Evolutionary conservation across 23 red algal species (phyloP).

Genomic region (Cyanidioschyzon merolae): DNA sequence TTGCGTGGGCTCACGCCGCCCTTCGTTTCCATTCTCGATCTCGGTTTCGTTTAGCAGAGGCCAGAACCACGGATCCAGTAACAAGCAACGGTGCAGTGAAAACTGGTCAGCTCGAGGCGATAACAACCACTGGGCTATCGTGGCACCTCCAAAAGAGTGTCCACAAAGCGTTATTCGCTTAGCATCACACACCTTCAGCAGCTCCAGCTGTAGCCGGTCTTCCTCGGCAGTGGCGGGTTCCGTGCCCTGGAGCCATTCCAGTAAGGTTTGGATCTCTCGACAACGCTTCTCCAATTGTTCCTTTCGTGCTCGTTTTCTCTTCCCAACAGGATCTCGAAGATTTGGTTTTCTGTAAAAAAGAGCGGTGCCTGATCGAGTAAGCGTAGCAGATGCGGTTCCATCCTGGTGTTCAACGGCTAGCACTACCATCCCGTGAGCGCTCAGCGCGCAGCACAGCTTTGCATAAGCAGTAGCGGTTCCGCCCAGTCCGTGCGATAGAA

Average conservation of each 20-base stretch:
- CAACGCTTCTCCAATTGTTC: constrained; percentile 1
- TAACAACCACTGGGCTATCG: not conserved
- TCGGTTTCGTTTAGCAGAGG: not conserved
- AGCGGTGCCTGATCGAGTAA: not conserved
- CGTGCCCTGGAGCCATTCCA: not conserved
- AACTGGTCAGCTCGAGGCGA: not conserved
- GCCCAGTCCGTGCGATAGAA: constrained; percentile 1
- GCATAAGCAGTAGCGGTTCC: constrained; percentile 4
- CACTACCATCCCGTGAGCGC: not conserved
- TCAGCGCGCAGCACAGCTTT: not conserved
- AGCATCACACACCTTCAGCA: not conserved
- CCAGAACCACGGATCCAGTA: constrained; percentile 16
- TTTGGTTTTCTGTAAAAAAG: not conserved
- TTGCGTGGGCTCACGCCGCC: not conserved
- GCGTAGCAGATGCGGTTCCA: not conserved
- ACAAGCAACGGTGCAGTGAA: not conserved
- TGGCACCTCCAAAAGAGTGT: constrained; percentile 9
- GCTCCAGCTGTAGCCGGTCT: not conserved
- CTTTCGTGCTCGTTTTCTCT: not conserved
- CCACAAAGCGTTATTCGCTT: not conserved
- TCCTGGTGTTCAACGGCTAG: not conserved
- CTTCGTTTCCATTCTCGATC: not conserved
- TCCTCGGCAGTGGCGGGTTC: not conserved
- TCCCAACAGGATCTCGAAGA: not conserved
- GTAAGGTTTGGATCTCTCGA: not conserved